phyloP scores from a whole-genome alignment of 225 moss, liverwort and hornwort species.

The Sphagnum tenellum region DNA sequence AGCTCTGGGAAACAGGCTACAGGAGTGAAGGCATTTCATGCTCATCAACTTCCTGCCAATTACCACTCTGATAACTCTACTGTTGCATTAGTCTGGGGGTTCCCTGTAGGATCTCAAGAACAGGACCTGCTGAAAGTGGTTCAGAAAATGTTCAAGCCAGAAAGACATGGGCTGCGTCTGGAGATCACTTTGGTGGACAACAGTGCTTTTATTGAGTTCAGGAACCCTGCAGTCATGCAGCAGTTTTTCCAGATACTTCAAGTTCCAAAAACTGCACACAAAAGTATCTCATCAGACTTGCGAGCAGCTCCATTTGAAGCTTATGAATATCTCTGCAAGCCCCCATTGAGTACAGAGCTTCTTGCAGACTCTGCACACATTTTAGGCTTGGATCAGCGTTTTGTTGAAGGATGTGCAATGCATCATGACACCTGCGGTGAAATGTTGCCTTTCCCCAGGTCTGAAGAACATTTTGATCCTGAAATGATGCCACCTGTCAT shows the following conservation, averaged over 20 bases:
- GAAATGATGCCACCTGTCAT: too few species aligned
- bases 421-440: not conserved
- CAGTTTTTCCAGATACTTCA: slow-evolving; percentile 36
- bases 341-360: slow-evolving; percentile 30
- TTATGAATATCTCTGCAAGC: slow-evolving; percentile 37
- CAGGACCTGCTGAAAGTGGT: slow-evolving; percentile 23
- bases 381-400: slow-evolving; percentile 18
- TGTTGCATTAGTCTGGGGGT: slow-evolving; percentile 38
- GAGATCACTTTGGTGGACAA: slow-evolving; percentile 28
- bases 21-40: slow-evolving; percentile 28
- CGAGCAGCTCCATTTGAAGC: slow-evolving; percentile 40
- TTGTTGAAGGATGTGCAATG: slow-evolving; percentile 4
- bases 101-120: slow-evolving; percentile 29
- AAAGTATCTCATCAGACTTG: slow-evolving; percentile 9
- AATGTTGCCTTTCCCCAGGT: slow-evolving; percentile 12
- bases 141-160: slow-evolving; percentile 30
- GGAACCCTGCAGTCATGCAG: slow-evolving; percentile 22
- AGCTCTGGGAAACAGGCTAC: slow-evolving; percentile 28
- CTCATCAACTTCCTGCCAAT: slow-evolving; percentile 5
- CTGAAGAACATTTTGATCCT: slow-evolving; percentile 7
- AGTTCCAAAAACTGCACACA: not conserved
- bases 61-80: slow-evolving; percentile 14
- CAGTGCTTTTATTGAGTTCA: slow-evolving; percentile 41
- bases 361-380: slow-evolving; percentile 39
- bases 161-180: slow-evolving; percentile 20